These are phyloP conservation scores for Nakaseomyces uthaithaninus DNA, from an alignment of 1,139 yeast genomes.

Conservation along the genomic window DNA sequence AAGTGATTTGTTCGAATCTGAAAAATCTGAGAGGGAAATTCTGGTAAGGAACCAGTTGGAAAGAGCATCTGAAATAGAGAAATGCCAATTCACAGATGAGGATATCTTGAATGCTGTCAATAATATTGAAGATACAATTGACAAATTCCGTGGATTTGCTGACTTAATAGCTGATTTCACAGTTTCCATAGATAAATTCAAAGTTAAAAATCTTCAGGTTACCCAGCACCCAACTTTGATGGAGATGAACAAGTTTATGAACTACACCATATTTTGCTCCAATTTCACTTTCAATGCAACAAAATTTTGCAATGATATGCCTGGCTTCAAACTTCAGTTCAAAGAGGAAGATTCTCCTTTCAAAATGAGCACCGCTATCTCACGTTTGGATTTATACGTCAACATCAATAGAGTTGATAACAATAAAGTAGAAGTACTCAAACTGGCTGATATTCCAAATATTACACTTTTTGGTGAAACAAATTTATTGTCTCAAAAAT, in stretches of 20 bases:
- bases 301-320: slow-evolving; percentile 31
- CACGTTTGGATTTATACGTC: slow-evolving; percentile 37
- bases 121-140: slow-evolving; percentile 11
- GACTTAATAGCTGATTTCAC: slow-evolving; percentile 17
- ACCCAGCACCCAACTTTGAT: slow-evolving; percentile 18
- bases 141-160: slow-evolving; percentile 11
- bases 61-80: slow-evolving; percentile 1
- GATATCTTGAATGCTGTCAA: slow-evolving; percentile 9
- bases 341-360: slow-evolving; percentile 47
- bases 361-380: slow-evolving; percentile 39
- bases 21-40: slow-evolving; percentile 2
- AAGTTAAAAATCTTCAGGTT: slow-evolving; percentile 19
- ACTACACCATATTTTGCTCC: slow-evolving; percentile 19
- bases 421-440: slow-evolving; percentile 26
- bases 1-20: background rate
- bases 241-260: slow-evolving; percentile 18
- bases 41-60: background rate
- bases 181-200: slow-evolving; percentile 21
- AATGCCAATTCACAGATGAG: slow-evolving; percentile 8
- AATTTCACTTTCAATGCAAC: slow-evolving; percentile 26
- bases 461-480: slow-evolving; percentile 47
- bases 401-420: slow-evolving; percentile 30
- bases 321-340: slow-evolving; percentile 56
- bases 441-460: slow-evolving; percentile 47
- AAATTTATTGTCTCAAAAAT: slow-evolving; percentile 42